A percentile compares a stretch with the other conserved stretches of the same genome.
Evolutionary conservation across 768 basidiomycete genomes (phyloP).

Genomic region (Paxillus ammoniavirescens): DNA sequence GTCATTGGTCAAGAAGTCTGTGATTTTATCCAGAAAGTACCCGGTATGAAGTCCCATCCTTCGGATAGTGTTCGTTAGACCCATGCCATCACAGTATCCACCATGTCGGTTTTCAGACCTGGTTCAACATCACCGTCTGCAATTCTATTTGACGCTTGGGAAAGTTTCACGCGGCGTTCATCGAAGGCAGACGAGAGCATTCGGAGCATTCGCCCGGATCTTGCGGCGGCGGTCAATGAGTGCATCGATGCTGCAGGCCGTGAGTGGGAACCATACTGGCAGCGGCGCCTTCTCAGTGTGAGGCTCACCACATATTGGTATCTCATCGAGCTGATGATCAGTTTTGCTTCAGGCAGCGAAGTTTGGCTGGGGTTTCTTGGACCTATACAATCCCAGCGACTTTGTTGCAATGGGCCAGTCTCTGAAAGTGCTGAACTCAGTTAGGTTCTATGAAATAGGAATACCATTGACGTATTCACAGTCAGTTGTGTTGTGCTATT

Average conservation of each 20-base stretch:
- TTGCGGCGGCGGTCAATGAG: conserved; percentile 84
- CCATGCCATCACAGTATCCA: conserved; percentile 53
- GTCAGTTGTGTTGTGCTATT: conserved; percentile 44
- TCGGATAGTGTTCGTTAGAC: not conserved
- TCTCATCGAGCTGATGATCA: not conserved
- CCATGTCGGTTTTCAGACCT: conserved; percentile 83
- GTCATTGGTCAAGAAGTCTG: conserved; percentile 75
- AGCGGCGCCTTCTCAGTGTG: conserved; percentile 81
- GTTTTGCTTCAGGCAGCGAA: conserved; percentile 74
- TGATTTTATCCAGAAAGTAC: conserved; percentile 93
- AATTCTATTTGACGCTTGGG: conserved; percentile 90
- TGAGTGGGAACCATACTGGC: conserved; percentile 91
- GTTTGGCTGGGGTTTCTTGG: conserved; percentile 91
- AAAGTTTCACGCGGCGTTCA: conserved; percentile 77
- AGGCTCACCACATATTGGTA: conserved; percentile 14
- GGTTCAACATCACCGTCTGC: conserved; percentile 91
- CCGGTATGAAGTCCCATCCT: conserved; percentile 48
- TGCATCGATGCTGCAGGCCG: conserved; percentile 92
- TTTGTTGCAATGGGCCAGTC: conserved; percentile 92
- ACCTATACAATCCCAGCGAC: conserved; percentile 88
- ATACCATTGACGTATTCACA: conserved; percentile 91
- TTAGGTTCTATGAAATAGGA: conserved; percentile 88
- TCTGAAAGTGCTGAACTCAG: conserved; percentile 91
- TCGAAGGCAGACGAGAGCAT: conserved; percentile 95
- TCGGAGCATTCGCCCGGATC: conserved; percentile 80